A percentile compares a stretch with the other conserved stretches of the same genome.
These are phyloP conservation scores for Neonectria faginata DNA, from an alignment of 2,329 filamentous ascomycete genomes.

Conservation along the genomic window DNA sequence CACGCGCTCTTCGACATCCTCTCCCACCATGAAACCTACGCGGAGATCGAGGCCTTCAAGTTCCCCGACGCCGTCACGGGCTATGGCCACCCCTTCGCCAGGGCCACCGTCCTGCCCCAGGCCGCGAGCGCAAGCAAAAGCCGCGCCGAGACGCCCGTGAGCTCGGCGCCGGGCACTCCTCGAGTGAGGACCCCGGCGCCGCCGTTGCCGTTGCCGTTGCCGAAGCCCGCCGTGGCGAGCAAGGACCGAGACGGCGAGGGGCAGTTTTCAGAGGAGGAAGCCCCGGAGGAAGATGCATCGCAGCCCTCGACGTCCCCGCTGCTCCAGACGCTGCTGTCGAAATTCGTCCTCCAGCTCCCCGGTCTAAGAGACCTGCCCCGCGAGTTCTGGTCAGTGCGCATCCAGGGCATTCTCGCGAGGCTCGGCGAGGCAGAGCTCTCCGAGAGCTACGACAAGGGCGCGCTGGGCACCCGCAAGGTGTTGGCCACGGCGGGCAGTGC, in stretches of 20 bases:
- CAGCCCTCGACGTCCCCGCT: slow-evolving; percentile 68
- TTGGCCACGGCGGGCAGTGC: slow-evolving; percentile 78
- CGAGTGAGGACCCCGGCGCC: slow-evolving; percentile 43
- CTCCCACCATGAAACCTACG: slow-evolving; percentile 69
- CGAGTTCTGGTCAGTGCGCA: slow-evolving; percentile 74
- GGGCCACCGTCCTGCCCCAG: slow-evolving; percentile 33
- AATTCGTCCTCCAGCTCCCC: slow-evolving; percentile 73
- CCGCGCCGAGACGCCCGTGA: slow-evolving; percentile 41
- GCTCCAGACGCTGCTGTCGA: slow-evolving; percentile 75
- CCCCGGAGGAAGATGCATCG: slow-evolving; percentile 44
- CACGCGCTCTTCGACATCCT: slow-evolving; percentile 70
- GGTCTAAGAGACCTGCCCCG: slow-evolving; percentile 71
- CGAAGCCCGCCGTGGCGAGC: slow-evolving; percentile 1
- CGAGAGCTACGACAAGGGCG: slow-evolving; percentile 85
- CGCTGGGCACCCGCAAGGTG: slow-evolving; percentile 79
- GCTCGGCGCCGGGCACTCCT: slow-evolving; percentile 45
- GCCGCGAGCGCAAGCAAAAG: slow-evolving; percentile 26
- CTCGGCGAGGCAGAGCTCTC: slow-evolving; percentile 77
- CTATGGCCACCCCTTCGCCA: slow-evolving; percentile 77
- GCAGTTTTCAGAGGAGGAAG: slow-evolving; percentile 24
- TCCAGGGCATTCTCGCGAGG: slow-evolving; percentile 69
- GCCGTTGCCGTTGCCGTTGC: slow-evolving; percentile 33
- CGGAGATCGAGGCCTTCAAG: slow-evolving; percentile 80
- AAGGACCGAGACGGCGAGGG: slow-evolving; percentile 5
- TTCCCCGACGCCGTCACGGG: slow-evolving; percentile 69